Conservation (phyloP, 176 grass and related monocot genomes). For the Olyra latifolia region DNA sequence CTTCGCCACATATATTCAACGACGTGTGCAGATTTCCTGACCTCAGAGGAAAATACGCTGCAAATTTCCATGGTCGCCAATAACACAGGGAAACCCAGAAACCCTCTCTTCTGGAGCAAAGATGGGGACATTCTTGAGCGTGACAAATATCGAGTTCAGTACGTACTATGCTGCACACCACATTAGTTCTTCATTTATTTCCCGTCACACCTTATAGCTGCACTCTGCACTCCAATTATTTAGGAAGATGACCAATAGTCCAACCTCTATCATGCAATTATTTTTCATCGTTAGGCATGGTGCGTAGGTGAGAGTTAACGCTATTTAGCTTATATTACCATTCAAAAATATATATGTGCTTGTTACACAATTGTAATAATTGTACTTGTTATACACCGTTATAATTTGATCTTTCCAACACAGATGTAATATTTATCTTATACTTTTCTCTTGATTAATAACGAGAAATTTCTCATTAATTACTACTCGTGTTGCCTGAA, state of each 20-base stretch:
- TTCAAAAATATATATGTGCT: too few relatives aligned
- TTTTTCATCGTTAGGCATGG: background rate
- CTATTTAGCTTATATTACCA: too few relatives aligned
- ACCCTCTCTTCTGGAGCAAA: background rate
- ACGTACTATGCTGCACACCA: background rate
- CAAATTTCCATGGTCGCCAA: background rate
- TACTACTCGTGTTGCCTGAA: too few relatives aligned
- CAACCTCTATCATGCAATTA: background rate
- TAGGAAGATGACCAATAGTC: background rate
- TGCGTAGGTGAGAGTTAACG: background rate
- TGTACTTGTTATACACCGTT: too few relatives aligned
- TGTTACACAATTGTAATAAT: too few relatives aligned
- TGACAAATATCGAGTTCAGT: background rate
- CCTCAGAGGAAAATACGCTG: background rate
- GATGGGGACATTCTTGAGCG: background rate
- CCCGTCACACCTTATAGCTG: background rate
- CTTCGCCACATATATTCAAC: background rate
- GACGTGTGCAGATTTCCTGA: background rate
- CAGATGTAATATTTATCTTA: too few relatives aligned
- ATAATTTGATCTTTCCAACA: too few relatives aligned
- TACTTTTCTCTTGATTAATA: too few relatives aligned
- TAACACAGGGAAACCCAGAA: background rate
- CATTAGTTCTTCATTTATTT: background rate
- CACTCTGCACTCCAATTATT: background rate
- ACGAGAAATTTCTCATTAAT: too few relatives aligned